phyloP scores from a whole-genome alignment of 2,329 filamentous ascomycete genomes.

The Alternaria triticimaculans region DNA sequence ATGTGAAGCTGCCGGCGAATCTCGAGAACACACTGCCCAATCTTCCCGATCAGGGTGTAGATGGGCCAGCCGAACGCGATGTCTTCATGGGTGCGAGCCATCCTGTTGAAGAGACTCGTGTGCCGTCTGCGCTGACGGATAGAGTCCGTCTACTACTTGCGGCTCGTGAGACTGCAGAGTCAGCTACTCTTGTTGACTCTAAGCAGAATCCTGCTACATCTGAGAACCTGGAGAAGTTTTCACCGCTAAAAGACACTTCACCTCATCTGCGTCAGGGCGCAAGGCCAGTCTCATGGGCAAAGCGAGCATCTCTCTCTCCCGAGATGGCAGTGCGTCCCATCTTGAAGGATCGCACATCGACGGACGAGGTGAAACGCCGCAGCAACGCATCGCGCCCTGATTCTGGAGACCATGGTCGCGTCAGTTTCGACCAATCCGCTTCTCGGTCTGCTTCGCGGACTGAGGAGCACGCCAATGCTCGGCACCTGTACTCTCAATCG shows the following conservation, averaged over 20 bases:
- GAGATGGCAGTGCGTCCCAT: constrained; percentile 30
- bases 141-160: constrained; percentile 33
- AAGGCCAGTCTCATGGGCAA: constrained; percentile 36
- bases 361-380: constrained; percentile 38
- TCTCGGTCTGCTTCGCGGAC: constrained; percentile 48
- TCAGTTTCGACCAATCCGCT: constrained; percentile 48
- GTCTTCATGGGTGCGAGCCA: constrained; percentile 21
- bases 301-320: constrained; percentile 35
- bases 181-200: constrained; percentile 10
- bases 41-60: constrained; percentile 13
- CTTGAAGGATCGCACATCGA: constrained; percentile 32
- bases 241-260: constrained; percentile 25
- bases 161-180: constrained; percentile 23
- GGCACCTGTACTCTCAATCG: constrained; percentile 57
- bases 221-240: constrained; percentile 15
- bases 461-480: constrained; percentile 49
- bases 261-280: constrained; percentile 33
- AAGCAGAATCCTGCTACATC: constrained; percentile 19
- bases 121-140: constrained; percentile 34
- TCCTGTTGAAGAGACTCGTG: constrained; percentile 23
- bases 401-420: constrained; percentile 40
- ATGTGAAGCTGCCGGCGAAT: constrained; percentile 15
- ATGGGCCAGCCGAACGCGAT: constrained; percentile 13
- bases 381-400: constrained; percentile 43
- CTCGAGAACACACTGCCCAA: constrained; percentile 33